A percentile compares a stretch with the other conserved stretches of the same genome.
Conservation (phyloP, 805 yeast genomes). For the Ogataea saltuana region DNA sequence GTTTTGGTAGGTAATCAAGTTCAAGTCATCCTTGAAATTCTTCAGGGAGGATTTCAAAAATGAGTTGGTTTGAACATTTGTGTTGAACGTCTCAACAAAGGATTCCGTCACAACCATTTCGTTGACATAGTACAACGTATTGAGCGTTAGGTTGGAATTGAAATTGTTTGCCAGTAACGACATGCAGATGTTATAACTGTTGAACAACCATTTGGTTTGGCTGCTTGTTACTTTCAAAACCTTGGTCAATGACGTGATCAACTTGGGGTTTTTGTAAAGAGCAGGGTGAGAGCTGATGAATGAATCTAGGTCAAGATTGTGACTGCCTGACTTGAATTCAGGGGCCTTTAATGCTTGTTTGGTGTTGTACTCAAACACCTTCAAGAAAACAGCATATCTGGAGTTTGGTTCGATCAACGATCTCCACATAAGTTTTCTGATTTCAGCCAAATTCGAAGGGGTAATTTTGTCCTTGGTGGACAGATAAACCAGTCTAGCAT, state of each 20-base stretch:
- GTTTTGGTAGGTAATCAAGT: conserved; percentile 20
- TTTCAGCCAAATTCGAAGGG: conserved; percentile 33
- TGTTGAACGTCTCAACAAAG: conserved; percentile 28
- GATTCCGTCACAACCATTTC: conserved; percentile 21
- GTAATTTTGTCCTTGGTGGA: conserved; percentile 30
- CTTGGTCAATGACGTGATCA: conserved; percentile 21
- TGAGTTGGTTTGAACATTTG: conserved; percentile 18
- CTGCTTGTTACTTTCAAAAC: conserved; percentile 18
- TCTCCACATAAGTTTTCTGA: conserved; percentile 37
- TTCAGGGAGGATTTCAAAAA: conserved; percentile 23
- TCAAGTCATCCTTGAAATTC: conserved; percentile 33
- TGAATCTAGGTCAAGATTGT: conserved; percentile 21
- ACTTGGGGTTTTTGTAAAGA: conserved; percentile 25
- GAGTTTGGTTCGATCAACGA: conserved; percentile 25
- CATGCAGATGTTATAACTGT: conserved; percentile 16
- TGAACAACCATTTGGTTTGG: conserved; percentile 24
- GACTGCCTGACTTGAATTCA: conserved; percentile 6
- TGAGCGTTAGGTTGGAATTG: conserved; percentile 15
- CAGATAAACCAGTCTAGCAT: conserved; percentile 35
- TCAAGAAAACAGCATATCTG: conserved; percentile 24
- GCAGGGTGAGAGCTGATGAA: conserved; percentile 21
- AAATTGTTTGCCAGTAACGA: conserved; percentile 19
- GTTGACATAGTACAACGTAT: conserved; percentile 28
- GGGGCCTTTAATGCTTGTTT: conserved; percentile 15
- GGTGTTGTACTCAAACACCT: conserved; percentile 12